Conservation (phyloP, 1,139 yeast species). For the Blastobotrys indianensis region DNA sequence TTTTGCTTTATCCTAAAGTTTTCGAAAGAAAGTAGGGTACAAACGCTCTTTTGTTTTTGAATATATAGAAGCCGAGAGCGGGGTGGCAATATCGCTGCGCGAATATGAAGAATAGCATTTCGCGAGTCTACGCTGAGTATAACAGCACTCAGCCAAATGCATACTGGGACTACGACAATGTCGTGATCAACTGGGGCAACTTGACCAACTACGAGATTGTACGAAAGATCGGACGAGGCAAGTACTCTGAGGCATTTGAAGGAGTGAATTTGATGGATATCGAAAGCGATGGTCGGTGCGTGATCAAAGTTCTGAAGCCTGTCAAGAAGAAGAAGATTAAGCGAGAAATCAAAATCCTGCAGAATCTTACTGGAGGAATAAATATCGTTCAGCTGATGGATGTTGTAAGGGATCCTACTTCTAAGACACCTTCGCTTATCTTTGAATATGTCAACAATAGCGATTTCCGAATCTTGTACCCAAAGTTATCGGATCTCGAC, state of each 20-base stretch:
- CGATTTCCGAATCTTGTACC: conserved; percentile 85
- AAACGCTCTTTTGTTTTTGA: no score
- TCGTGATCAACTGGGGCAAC: conserved; percentile 52
- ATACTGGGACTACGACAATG: conserved; percentile 83
- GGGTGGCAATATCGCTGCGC: no score
- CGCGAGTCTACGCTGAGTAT: conserved; percentile 86
- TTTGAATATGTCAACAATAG: conserved; percentile 88
- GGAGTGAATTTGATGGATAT: conserved; percentile 50
- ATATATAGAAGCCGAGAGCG: no score
- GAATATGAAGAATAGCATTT: conserved; percentile 49
- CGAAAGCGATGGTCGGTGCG: conserved; percentile 37
- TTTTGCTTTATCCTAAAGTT: no score
- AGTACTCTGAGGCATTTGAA: conserved; percentile 92
- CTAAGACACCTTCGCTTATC: conserved; percentile 88
- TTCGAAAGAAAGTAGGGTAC: no score
- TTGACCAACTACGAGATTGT: conserved; percentile 83
- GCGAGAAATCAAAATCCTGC: conserved; percentile 88
- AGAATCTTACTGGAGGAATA: conserved; percentile 81
- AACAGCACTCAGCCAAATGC: conserved; percentile 72
- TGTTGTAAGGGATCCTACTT: conserved; percentile 82
- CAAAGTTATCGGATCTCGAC: conserved; percentile 79
- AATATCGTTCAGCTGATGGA: conserved; percentile 78
- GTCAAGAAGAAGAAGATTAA: conserved; percentile 94
- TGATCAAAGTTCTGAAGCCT: conserved; percentile 93
- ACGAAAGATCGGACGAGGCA: conserved; percentile 91